phyloP scores from a whole-genome alignment of 768 basidiomycete species.

The Podaxis sp. region DNA sequence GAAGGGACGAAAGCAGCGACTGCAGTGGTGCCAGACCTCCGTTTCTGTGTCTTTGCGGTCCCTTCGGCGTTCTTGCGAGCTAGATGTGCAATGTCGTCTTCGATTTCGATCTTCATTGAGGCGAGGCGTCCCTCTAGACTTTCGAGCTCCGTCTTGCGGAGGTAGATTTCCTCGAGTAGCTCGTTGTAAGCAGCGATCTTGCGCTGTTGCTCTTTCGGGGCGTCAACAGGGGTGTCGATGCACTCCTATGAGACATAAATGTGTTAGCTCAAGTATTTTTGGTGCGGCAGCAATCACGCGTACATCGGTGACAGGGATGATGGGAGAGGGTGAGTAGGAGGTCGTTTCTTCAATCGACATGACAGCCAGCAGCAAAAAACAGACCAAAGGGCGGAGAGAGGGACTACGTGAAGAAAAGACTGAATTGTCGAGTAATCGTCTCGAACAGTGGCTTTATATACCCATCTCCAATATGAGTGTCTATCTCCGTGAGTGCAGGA shows the following conservation, averaged over 20 bases:
- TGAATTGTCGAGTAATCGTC: neutral
- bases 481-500: neutral
- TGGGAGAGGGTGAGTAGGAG: constrained; percentile 19
- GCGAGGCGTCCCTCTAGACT: constrained; percentile 28
- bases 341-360: constrained; percentile 12
- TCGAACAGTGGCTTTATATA: neutral
- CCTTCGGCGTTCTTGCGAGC: constrained; percentile 3
- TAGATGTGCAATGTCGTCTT: constrained; percentile 23
- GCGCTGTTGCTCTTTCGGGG: constrained; percentile 25
- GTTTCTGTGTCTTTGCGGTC: neutral
- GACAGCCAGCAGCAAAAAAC: neutral
- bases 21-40: constrained; percentile 1
- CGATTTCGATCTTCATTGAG: constrained; percentile 31
- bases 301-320: constrained; percentile 36
- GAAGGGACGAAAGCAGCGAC: constrained; percentile 4
- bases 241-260: constrained; percentile 26
- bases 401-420: neutral
- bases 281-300: constrained; percentile 12
- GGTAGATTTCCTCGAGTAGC: constrained; percentile 32
- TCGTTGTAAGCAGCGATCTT: constrained; percentile 33
- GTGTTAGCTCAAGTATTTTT: neutral
- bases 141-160: constrained; percentile 32
- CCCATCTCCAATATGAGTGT: neutral
- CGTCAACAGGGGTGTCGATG: constrained; percentile 22
- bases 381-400: neutral